phyloP scores from a whole-genome alignment of 768 basidiomycete genomes.

The Saitozyma podzolica region DNA sequence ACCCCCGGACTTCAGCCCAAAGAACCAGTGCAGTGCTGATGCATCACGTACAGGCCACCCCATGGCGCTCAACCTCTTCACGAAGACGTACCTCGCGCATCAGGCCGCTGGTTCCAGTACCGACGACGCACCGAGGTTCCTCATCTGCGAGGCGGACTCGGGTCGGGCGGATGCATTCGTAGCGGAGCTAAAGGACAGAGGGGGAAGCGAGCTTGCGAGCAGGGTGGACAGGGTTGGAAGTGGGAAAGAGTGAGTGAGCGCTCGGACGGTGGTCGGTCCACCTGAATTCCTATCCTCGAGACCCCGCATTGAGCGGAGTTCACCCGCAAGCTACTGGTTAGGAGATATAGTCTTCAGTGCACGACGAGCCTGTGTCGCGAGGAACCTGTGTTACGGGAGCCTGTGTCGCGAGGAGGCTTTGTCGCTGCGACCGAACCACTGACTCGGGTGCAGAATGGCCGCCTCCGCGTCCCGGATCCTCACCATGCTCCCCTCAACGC shows the following conservation, averaged over 20 bases:
- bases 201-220: slow-evolving; percentile 25
- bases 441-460: slow-evolving; percentile 32
- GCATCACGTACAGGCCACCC: slow-evolving; percentile 32
- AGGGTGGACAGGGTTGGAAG: slow-evolving; percentile 26
- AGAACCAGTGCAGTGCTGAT: neutral
- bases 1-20: neutral
- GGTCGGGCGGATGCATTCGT: slow-evolving; percentile 28
- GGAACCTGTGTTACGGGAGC: neutral
- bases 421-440: no score
- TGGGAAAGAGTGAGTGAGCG: slow-evolving; percentile 35
- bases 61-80: slow-evolving; percentile 48
- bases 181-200: slow-evolving; percentile 23
- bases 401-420: no score
- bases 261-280: no score
- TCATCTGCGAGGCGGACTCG: slow-evolving; percentile 42
- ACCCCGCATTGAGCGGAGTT: neutral
- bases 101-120: neutral
- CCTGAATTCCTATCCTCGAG: neutral
- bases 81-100: slow-evolving; percentile 35
- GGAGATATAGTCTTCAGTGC: neutral
- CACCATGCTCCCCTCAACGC: slow-evolving; percentile 90
- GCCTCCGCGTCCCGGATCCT: slow-evolving; percentile 60
- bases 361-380: neutral
- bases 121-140: slow-evolving; percentile 15
- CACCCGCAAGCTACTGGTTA: neutral